phyloP scores from a whole-genome alignment of 306 rosid species.

The Cucurbita moschata region DNA sequence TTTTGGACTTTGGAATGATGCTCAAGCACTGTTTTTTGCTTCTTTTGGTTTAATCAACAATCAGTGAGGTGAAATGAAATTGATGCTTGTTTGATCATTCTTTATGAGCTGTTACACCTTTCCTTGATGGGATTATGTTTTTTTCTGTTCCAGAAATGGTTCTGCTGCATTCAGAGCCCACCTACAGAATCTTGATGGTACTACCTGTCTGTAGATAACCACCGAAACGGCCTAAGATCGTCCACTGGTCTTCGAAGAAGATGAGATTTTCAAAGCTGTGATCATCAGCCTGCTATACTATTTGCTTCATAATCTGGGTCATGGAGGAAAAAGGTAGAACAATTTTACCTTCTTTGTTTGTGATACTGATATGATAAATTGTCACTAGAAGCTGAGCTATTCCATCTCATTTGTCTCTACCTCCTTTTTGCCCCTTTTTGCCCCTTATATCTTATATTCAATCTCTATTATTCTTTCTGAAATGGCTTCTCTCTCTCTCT shows the following conservation, averaged over 20 bases:
- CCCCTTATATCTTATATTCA: background rate
- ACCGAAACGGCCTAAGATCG: constrained; percentile 29
- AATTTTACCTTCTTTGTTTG: constrained; percentile 40
- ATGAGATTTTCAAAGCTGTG: constrained; percentile 46
- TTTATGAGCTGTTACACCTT: background rate
- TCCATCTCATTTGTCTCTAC: background rate
- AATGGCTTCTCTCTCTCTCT: background rate
- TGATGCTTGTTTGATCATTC: background rate
- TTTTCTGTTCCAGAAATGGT: constrained; percentile 75
- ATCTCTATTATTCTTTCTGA: background rate
- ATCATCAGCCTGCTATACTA: constrained; percentile 4
- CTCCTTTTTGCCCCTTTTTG: background rate
- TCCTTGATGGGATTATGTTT: constrained; percentile 11
- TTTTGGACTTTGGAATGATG: background rate
- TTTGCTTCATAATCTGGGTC: constrained; percentile 39
- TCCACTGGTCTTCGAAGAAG: constrained; percentile 39
- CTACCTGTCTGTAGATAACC: constrained; percentile 29
- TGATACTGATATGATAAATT: constrained; percentile 46
- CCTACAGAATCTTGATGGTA: constrained; percentile 39
- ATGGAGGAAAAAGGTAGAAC: constrained; percentile 41
- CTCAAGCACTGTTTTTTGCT: background rate
- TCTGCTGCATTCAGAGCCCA: constrained; percentile 82
- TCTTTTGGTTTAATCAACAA: background rate
- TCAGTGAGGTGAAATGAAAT: background rate
- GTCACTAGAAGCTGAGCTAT: constrained; percentile 19